Evolutionary conservation across 2,329 filamentous ascomycete genomes (phyloP), one percentile per base, ranked within the genome.

Genomic region (Beauveria pseudobassiana): DNA sequence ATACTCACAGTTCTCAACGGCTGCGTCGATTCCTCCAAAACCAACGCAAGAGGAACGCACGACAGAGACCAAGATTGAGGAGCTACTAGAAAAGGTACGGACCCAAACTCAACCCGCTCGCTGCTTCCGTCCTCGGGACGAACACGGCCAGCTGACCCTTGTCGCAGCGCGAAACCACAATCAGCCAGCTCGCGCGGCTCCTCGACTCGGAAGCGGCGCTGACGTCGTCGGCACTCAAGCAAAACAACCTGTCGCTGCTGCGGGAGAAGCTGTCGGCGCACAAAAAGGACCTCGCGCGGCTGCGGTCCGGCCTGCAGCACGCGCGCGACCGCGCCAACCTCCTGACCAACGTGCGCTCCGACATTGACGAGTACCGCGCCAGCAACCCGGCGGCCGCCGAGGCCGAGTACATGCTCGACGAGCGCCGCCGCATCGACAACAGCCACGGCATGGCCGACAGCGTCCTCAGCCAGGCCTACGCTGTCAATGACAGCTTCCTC

Each of bases 381-480:
- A 86, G 85, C 62, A 95, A 96, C 72, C 90, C 91, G 9, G 89
- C 85, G 77, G 91, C 91, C 49, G 93, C 91, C 9, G 89, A 86
- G 77, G 91, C 91, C 52, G 93, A 99, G 64, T 99, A 98, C 79
- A 97, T 99, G 93, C 83, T 99, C 30, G 89, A 90, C 69, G 95
- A 99, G 81, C 84, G 95, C 57, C 79, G 81, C 64, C 85, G 90
- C 65, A 86, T 99, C 71, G 95, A 99, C 72, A 88, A 91, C 72
- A 96, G 90, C 70, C 89, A 98, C 75, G 89, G 86, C 67, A 87
- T 96, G 80, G 88, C 91, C 53, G 95, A 99, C 74, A 89, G 85
- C 65, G 92, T 99, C 40, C 81, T 99, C 63, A 93, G 89, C 72
- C 95, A 98, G 78, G 95, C 95, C 8, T 99, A 99, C 76, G 93